phyloP scores from a whole-genome alignment of 179 eudicot species.

The Corrigiola litoralis region DNA sequence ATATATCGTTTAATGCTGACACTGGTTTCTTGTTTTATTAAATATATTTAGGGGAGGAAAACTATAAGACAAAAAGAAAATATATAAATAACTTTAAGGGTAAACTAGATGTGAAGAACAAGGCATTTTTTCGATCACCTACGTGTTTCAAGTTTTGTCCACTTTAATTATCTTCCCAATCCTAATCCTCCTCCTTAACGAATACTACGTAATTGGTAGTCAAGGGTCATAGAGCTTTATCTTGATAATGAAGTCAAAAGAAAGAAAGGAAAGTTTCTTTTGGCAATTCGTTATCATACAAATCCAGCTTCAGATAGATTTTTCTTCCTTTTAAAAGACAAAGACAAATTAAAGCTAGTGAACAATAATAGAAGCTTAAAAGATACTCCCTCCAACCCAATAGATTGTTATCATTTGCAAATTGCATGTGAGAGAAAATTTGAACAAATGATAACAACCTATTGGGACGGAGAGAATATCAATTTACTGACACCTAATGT shows the following conservation, averaged over 20 bases:
- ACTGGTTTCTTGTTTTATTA: too few relatives aligned
- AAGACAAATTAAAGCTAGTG: constrained; percentile 12
- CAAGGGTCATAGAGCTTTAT: not conserved
- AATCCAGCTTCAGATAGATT: not conserved
- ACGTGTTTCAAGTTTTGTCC: not conserved
- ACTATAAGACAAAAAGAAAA: too few relatives aligned
- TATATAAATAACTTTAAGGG: too few relatives aligned
- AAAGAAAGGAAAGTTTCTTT: constrained; percentile 2
- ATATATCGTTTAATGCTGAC: too few relatives aligned
- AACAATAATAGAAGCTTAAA: constrained; percentile 7
- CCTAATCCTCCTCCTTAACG: not conserved
- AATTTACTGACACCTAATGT: too few relatives aligned
- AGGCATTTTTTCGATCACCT: too few relatives aligned
- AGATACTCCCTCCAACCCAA: not conserved
- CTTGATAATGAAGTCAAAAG: not conserved
- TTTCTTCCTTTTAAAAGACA: constrained; percentile 7
- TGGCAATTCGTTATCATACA: constrained; percentile 5
- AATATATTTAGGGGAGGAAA: too few relatives aligned
- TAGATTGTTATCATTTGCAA: not conserved
- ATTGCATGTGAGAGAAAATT: too few relatives aligned
- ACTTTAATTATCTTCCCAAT: not conserved
- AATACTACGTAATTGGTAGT: not conserved
- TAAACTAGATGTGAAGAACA: too few relatives aligned
- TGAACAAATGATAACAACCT: too few relatives aligned
- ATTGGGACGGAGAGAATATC: too few relatives aligned